These are phyloP conservation scores for Eucalyptus sp. DNA, from an alignment of 345 rosid genomes.

Conservation along the genomic window DNA sequence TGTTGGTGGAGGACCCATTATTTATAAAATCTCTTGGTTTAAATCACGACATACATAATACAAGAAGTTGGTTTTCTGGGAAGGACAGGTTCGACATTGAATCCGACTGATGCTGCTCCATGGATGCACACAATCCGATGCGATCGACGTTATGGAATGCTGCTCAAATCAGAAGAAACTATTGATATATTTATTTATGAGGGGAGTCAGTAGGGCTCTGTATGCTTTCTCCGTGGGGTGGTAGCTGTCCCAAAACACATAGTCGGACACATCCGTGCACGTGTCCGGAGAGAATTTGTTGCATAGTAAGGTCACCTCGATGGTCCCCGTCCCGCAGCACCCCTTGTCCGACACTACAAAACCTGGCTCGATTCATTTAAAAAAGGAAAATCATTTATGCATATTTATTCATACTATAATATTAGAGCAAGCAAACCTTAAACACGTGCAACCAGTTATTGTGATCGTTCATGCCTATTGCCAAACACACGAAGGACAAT, in stretches of 20 bases:
- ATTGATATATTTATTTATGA: conserved; percentile 5
- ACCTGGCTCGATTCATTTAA: conserved; percentile 1
- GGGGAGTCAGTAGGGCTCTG: conserved; percentile 1
- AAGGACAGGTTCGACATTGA: not conserved
- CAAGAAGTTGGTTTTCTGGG: not conserved
- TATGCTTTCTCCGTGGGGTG: conserved; percentile 37
- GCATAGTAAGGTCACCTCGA: conserved; percentile 32
- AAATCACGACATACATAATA: not conserved
- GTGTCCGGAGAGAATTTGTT: conserved; percentile 13
- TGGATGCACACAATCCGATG: not conserved
- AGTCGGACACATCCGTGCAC: conserved; percentile 26
- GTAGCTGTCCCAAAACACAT: conserved; percentile 25
- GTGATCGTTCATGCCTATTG: not conserved
- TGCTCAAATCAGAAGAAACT: conserved; percentile 4
- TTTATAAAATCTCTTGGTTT: not conserved
- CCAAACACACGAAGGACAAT: not conserved
- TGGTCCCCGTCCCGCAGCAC: conserved; percentile 44
- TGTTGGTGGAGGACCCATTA: not conserved
- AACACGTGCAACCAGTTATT: not conserved
- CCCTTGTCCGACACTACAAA: conserved; percentile 28
- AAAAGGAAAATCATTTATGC: not conserved
- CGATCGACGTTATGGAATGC: not conserved
- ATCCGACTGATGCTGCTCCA: not conserved
- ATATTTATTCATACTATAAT: not conserved
- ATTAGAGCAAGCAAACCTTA: not conserved